Conservation (phyloP, 2,329 filamentous ascomycete species). For the Neofusicoccum umdonicola region DNA sequence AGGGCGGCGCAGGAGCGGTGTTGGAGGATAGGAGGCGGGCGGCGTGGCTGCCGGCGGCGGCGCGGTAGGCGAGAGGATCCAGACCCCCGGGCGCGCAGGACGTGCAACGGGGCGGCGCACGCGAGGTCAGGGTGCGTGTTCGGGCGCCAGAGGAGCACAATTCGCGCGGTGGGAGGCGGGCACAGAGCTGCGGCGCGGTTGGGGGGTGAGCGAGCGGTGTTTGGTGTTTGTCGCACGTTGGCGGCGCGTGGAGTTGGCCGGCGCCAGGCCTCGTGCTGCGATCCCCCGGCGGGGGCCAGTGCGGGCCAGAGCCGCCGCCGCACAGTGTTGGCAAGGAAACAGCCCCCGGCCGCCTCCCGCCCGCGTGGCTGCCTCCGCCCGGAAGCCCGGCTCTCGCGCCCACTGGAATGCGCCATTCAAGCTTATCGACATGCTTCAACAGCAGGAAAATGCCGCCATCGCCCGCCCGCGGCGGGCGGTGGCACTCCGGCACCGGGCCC, state of each 20-base stretch:
- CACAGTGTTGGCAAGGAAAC: constrained; percentile 8
- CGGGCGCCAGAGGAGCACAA: neutral
- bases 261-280: neutral
- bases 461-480: too few relatives aligned
- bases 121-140: neutral
- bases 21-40: constrained; percentile 13
- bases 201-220: neutral
- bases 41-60: neutral
- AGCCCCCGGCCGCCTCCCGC: neutral
- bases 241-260: neutral
- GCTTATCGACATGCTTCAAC: neutral
- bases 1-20: neutral
- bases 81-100: neutral
- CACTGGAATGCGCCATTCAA: neutral
- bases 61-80: constrained; percentile 8
- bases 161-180: neutral
- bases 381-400: neutral
- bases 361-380: neutral
- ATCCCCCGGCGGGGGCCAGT: neutral
- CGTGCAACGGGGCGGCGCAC: neutral
- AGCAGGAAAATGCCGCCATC: too few relatives aligned
- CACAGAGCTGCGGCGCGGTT: neutral
- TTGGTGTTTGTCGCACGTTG: neutral
- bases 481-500: neutral
- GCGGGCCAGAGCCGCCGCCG: neutral